Evolutionary conservation across 495 filamentous ascomycete species (phyloP), one percentile per base, ranked within the genome.

Genomic region (Sordaria brevicollis): DNA sequence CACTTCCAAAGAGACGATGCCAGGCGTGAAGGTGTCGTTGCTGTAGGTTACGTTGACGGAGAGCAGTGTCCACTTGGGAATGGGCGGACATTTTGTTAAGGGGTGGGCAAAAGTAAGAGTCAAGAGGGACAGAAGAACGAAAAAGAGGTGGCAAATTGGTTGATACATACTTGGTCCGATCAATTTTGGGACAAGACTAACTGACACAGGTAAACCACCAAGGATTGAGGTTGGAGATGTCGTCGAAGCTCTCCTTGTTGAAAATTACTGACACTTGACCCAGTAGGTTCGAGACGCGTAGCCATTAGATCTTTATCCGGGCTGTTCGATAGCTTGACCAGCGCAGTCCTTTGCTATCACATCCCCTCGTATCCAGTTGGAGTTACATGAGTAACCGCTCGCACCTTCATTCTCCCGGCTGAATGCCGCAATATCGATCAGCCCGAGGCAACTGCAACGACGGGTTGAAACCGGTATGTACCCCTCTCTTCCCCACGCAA

Each of bases 1-100:
- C 13, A 72, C 35, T 13, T 66, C 31, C 62, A 67, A 9, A 0
- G 39, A 13, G 11, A 68, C 38, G 6, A 37, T 33, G 4, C 68
- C 65, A 0, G 71, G 71, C 4, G 43, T 69, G 37, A 69, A 66
- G 0, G 70, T 70, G 17, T 70, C 68, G 35, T 67, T 36, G 65
- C 71, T 67, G 34, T 70, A 72, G 11, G 41, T 67, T 33, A 70
- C 25, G 21, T 49, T 43, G 39, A 67, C 17, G 6, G 39, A 54
- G 17, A 39, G 9, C 7, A 72, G 19, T 5, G 41, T 62, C 68
- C 71, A 72, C 35, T 43, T 25, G 5, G 71, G 71, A 21, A 69
- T 25, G 5, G 25, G 25, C 8, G 49, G 21, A 13, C 11, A 17
- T 49, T 10, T 10, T 1, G 41, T 0, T 1, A 0, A 9, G 25